Conservation (phyloP, 169 alveolate genomes). For the Plasmodium malariae region DNA sequence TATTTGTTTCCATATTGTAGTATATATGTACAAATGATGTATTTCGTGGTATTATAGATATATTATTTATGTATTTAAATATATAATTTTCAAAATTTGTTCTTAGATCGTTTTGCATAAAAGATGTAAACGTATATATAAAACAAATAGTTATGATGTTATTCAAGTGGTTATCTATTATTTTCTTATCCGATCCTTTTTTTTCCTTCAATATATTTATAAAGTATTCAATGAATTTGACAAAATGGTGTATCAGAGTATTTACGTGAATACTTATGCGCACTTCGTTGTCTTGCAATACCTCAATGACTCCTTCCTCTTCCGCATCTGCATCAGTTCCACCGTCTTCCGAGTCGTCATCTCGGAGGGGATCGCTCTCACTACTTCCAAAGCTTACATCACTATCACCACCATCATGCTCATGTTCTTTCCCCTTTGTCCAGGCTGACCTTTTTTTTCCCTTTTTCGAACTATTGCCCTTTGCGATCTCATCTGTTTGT, state of each 20-base stretch:
- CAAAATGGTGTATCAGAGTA: constrained; percentile 12
- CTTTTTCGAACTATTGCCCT: neutral
- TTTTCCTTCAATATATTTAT: constrained; percentile 33
- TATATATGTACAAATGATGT: constrained; percentile 31
- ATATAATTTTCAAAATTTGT: constrained; percentile 34
- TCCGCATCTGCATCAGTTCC: neutral
- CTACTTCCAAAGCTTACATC: neutral
- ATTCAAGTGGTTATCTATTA: constrained; percentile 30
- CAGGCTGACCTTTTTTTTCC: neutral
- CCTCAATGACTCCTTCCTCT: neutral
- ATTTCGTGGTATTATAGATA: constrained; percentile 50
- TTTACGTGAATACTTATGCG: constrained; percentile 25
- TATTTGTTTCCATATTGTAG: constrained; percentile 47
- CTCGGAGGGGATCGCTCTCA: too few relatives aligned
- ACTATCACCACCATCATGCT: neutral
- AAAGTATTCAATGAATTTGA: constrained; percentile 21
- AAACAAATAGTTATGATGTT: constrained; percentile 38
- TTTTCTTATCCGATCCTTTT: constrained; percentile 40
- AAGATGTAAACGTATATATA: constrained; percentile 40
- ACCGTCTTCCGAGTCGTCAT: too few relatives aligned
- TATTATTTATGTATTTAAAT: constrained; percentile 54
- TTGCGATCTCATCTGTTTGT: neutral
- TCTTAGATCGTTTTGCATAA: constrained; percentile 36
- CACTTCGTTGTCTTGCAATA: neutral
- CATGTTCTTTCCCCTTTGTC: neutral